Evolutionary conservation across 176 grass and related monocot genomes (phyloP).

Genomic region (Echinochloa phyllopogon): DNA sequence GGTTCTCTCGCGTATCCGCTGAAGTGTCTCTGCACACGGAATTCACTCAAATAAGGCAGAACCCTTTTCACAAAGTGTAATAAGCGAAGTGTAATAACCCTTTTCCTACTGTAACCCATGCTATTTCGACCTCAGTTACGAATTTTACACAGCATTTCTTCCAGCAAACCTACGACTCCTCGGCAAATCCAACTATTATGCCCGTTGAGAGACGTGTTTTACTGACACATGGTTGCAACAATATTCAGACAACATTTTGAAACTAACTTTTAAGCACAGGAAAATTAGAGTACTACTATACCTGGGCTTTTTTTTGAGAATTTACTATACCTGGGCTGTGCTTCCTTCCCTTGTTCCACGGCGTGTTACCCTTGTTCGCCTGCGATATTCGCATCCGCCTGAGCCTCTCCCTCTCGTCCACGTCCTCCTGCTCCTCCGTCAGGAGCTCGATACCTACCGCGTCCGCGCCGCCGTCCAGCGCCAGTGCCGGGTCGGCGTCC

Average conservation of each 20-base stretch:
- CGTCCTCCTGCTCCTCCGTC: conserved; percentile 35
- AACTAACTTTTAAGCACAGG: not conserved
- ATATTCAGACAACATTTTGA: not conserved
- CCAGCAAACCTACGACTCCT: not conserved
- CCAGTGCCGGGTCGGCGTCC: conserved; percentile 1
- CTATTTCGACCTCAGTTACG: not conserved
- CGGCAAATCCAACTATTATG: not conserved
- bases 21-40: conserved; percentile 75
- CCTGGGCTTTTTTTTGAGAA: no score
- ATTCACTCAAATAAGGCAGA: conserved; percentile 35
- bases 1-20: conserved; percentile 82
- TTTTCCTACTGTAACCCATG: not conserved
- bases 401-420: conserved; percentile 72
- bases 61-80: not conserved
- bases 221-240: not conserved
- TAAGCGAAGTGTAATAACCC: not conserved
- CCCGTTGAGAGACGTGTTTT: not conserved
- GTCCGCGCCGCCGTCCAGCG: not conserved
- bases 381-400: conserved; percentile 80
- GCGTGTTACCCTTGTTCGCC: conserved; percentile 93
- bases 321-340: conserved; percentile 71
- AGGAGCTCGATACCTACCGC: conserved; percentile 3
- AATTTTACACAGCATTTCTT: conserved; percentile 9
- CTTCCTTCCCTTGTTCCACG: conserved; percentile 96
- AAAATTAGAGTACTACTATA: not conserved